A percentile compares a stretch with the other conserved stretches of the same genome.
Conservation (phyloP, 345 rosid species). For the Reutealis trisperma region DNA sequence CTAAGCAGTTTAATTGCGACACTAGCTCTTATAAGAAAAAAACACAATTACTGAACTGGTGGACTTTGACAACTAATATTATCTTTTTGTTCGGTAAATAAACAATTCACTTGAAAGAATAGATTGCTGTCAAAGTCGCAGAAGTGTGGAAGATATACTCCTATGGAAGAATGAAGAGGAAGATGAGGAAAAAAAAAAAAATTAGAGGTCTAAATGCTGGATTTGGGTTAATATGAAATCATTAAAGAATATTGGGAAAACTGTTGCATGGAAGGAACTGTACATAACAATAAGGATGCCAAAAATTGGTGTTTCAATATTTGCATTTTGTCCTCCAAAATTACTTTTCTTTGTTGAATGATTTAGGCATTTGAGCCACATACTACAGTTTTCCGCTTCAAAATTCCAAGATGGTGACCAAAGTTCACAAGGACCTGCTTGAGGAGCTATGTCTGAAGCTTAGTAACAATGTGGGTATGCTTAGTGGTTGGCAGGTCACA, state of each 20-base stretch:
- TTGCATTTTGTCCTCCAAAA: background rate
- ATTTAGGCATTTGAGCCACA: background rate
- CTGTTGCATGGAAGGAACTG: background rate
- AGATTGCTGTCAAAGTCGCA: background rate
- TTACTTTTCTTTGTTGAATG: too few species aligned
- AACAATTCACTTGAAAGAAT: background rate
- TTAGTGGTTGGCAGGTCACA: background rate
- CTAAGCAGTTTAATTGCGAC: background rate
- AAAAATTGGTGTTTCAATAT: background rate
- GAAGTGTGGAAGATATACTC: too few species aligned
- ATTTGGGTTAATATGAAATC: background rate
- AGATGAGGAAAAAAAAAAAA: background rate
- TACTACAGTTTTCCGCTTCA: background rate
- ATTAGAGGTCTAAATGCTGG: too few species aligned
- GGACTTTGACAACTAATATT: background rate
- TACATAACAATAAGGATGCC: background rate
- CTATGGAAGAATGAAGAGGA: background rate
- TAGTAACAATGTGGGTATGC: background rate
- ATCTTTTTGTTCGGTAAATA: background rate
- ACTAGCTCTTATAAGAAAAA: background rate
- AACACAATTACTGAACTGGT: background rate
- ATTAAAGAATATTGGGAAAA: background rate
- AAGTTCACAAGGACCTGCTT: background rate
- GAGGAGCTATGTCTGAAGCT: background rate
- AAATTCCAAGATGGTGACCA: background rate